Base-by-base conservation (phyloP, 2,329 filamentous ascomycete species). In the Aplosporella prunicola region DNA sequence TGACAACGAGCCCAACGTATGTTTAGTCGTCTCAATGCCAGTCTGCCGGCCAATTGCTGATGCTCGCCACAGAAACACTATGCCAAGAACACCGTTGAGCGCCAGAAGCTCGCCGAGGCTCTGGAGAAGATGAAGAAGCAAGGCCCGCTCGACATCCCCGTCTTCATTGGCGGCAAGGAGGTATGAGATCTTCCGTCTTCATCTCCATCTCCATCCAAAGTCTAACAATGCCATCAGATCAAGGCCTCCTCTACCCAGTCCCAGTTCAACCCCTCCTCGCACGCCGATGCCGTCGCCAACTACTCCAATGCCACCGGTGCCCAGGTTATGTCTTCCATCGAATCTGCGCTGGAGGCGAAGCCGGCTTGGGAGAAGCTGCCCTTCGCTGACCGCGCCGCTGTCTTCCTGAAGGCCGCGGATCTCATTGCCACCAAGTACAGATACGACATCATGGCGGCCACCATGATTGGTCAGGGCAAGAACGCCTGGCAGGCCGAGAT, bases 401-500 rank as follows among this genome's bases (percentile, higher is more conserved):
- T 98, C 56, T 96, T 96, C 68, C 75, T 96, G 54, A 95, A 95
- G 72, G 89, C 91, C 3, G 89, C 89, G 22, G 88, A 96, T 57
- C 70, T 98, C 45, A 77, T 98, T 49, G 71, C 82, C 38, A 82
- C 76, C 46, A 96, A 96, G 67, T 96, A 98, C 66, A 77, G 91
- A 56, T 95, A 94, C 64, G 86, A 95, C 40, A 76, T 98, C 51
- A 93, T 96, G 83, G 89, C 91, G 6, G 78, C 86, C 29, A 95
- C 91, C 10, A 94, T 96, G 77, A 70, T 94, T 20, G 91, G 89
- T 43, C 89, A 98, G 65, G 89, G 91, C 53, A 96, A 96, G 76
- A 96, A 95, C 60, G 86, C 85, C 32, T 96, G 87, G 87, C 89
- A 98, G 64, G 89, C 91, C n/a, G 89, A 98, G 71, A 96, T 96